Base-by-base conservation (phyloP, 805 yeast genomes). In the Vanderwaltozyma yarrowii region DNA sequence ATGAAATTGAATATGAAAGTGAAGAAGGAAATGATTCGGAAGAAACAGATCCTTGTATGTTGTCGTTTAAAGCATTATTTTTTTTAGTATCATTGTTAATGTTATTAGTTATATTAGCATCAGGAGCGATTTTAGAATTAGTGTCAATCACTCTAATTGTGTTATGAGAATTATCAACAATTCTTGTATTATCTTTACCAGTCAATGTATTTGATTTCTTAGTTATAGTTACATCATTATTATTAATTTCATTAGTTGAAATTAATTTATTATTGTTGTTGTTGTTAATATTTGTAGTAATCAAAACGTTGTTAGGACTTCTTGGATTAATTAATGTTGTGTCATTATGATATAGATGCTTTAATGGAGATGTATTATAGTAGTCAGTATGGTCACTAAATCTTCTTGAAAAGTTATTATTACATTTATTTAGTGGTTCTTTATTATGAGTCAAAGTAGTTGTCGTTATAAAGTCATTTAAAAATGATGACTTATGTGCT, bases 381-480 rank as follows among this genome's bases (percentile, higher is more conserved):
- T 56, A 59, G 37, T 59, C 61, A 1, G 62, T 59, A 32, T 55
- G 47, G n/a, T 56, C 56, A 30, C 51, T 51, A 29, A 59, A 59
- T 23, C 47, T 51, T 37, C 64, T 48, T n/a, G 53, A 45, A n/a
- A 34, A 39, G 20, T 32, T 26, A 4, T 34, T 11, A 16, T 17
- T 4, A 5, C 15, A 37, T 20, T 31, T 17, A 3, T 37, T 15
- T 15, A 16, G n/a, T 30, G 15, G 14, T 20, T 13, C 18, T 16
- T 33, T 12, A 19, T 17, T 36, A 15, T 36, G 38, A n/a, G 38
- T 30, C 25, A 36, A 30, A 11, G 38, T 36, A 18, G 38, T 36
- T 25, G 38, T 36, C 2, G 34, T 36, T 18, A 36, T 9, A 20
- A 36, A 36, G 30, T 36, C 38, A 36, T 30, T 25, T 15, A 36